phyloP scores from a whole-genome alignment of 2,329 filamentous ascomycete species.

The Ophiostoma montium region DNA sequence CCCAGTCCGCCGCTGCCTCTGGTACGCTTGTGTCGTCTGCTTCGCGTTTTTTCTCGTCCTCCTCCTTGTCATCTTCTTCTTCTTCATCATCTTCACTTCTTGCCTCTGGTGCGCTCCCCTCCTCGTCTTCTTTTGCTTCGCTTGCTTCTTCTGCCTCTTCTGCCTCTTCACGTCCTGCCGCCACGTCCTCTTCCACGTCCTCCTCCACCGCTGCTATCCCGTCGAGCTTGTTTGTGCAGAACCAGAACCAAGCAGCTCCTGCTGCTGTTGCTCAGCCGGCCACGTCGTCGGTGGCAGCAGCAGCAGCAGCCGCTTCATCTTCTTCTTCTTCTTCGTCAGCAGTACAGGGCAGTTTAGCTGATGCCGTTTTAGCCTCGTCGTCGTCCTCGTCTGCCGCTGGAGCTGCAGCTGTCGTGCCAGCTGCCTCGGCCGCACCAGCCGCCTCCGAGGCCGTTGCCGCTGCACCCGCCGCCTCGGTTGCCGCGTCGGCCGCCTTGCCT shows the following conservation, averaged over 20 bases:
- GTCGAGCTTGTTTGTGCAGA: no score
- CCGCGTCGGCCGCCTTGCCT: constrained; percentile 3
- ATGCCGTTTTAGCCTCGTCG: constrained; percentile 22
- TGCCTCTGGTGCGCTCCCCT: no score
- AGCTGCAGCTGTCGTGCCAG: no score
- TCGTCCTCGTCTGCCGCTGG: no score
- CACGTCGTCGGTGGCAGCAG: constrained; percentile 1
- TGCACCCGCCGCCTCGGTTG: not conserved
- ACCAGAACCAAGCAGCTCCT: no score
- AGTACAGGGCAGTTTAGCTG: constrained; percentile 23
- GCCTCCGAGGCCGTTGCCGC: constrained; percentile 1
- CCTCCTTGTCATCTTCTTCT: not conserved
- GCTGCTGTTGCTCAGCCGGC: no score
- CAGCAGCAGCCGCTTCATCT: constrained; percentile 9
- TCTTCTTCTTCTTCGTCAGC: not conserved
- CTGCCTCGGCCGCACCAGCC: constrained; percentile 12
- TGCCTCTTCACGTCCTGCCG: no score
- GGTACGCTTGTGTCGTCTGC: not conserved
- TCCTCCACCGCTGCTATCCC: no score
- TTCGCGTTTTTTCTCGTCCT: not conserved
- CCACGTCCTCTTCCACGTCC: no score
- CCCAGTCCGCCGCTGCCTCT: not conserved
- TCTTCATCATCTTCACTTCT: no score
- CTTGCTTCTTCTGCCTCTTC: no score
- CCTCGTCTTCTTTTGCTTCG: no score